These are phyloP conservation scores for Zanthoxylum bungeanum DNA, from an alignment of 345 rosid species.

Conservation along the genomic window DNA sequence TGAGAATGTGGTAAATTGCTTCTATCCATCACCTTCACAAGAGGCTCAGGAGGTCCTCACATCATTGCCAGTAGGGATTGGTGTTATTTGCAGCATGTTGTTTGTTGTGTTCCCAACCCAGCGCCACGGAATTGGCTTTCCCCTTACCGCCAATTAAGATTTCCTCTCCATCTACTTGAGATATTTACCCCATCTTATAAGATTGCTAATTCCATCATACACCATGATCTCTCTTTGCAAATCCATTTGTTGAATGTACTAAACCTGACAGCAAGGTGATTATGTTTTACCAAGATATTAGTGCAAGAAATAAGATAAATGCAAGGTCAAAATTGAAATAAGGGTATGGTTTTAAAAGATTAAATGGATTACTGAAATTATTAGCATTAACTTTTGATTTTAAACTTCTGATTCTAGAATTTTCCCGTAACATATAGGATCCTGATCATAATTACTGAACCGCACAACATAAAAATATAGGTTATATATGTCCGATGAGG, in stretches of 20 bases:
- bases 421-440: background rate
- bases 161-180: background rate
- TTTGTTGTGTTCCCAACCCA: conserved; percentile 76
- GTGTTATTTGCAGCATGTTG: conserved; percentile 70
- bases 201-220: background rate
- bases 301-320: background rate
- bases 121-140: conserved; percentile 94
- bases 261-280: background rate
- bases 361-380: background rate
- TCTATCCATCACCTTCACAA: conserved; percentile 70
- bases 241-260: background rate
- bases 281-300: background rate
- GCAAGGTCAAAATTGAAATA: background rate
- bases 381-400: background rate
- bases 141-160: conserved; percentile 42
- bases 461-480: background rate
- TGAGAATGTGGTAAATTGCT: conserved; percentile 64
- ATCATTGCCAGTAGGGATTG: conserved; percentile 78
- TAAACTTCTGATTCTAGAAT: background rate
- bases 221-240: background rate
- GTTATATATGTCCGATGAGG: background rate
- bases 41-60: conserved; percentile 67
- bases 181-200: background rate
- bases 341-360: background rate
- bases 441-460: background rate